phyloP scores from a whole-genome alignment of 1,284 basidiomycete species.

The Heterobasidion occidentale region DNA sequence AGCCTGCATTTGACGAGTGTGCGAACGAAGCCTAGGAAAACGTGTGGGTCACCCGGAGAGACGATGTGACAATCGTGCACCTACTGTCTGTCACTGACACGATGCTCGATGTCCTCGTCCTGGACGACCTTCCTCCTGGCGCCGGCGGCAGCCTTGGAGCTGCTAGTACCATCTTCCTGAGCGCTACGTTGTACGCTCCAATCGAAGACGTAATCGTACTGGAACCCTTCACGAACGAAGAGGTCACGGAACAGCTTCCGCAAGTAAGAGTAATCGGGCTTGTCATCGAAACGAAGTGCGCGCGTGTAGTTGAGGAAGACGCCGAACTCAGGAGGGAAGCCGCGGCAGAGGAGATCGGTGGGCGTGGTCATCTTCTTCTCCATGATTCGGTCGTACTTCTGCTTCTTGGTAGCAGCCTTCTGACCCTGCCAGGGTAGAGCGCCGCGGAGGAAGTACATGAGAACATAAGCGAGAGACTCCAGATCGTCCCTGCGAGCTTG shows the following conservation, averaged over 20 bases:
- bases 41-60: neutral
- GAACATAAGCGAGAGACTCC: conserved; percentile 92
- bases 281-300: conserved; percentile 95
- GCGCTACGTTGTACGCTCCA: conserved; percentile 86
- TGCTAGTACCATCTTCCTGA: conserved; percentile 56
- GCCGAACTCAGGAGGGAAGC: conserved; percentile 96
- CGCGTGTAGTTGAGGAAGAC: conserved; percentile 98
- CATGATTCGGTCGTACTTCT: conserved; percentile 99
- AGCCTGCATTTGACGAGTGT: conserved; percentile 69
- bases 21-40: conserved; percentile 63
- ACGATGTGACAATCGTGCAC: conserved; percentile 21
- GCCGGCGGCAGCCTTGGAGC: conserved; percentile 47
- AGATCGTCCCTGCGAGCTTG: conserved; percentile 95
- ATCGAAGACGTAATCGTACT: conserved; percentile 98
- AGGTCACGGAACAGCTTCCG: conserved; percentile 98
- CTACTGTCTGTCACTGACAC: conserved; percentile 74
- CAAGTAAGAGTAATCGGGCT: conserved; percentile 96
- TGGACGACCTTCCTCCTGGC: conserved; percentile 69
- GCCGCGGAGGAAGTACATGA: conserved; percentile 98
- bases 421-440: conserved; percentile 96
- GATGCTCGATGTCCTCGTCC: conserved; percentile 70
- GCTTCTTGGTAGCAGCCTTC: conserved; percentile 98
- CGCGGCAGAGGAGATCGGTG: conserved; percentile 91
- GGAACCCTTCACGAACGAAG: conserved; percentile 94
- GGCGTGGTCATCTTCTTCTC: conserved; percentile 99